Percentiles rank a stretch among this genome's conserved stretches.
phyloP scores from a whole-genome alignment of 306 rosid species.

The Quercus aquifolioides region DNA sequence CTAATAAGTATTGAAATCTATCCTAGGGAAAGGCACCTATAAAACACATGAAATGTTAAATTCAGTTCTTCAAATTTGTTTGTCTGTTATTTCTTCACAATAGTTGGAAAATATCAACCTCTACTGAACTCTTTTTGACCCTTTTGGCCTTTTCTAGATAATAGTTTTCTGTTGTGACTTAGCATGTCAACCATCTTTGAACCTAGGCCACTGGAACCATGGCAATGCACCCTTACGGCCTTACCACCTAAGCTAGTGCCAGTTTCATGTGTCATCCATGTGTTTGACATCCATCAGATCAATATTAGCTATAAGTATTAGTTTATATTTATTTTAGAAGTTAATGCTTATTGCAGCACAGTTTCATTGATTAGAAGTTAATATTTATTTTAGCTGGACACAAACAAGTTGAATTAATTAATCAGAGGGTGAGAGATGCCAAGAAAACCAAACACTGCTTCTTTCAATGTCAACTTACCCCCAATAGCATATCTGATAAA shows the following conservation, averaged over 20 bases:
- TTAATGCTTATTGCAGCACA: neutral
- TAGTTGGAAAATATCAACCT: neutral
- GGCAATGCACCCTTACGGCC: no score
- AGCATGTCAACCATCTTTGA: no score
- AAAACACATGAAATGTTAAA: neutral
- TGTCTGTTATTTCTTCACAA: neutral
- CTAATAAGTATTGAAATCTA: neutral
- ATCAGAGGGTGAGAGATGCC: neutral
- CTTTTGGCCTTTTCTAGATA: no score
- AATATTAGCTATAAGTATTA: neutral
- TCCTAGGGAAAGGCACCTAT: neutral
- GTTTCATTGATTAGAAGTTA: neutral
- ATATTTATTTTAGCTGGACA: neutral
- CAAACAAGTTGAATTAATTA: neutral
- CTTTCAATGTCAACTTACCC: conserved; percentile 52
- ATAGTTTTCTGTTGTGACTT: no score
- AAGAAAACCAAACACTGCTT: conserved; percentile 10
- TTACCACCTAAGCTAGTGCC: no score
- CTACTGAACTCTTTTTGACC: no score
- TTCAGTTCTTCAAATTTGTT: neutral
- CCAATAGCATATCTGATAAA: conserved; percentile 67
- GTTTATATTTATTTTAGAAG: no score
- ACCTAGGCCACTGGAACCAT: no score
- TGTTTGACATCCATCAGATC: neutral
- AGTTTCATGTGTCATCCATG: neutral